Conservation (phyloP, 2,329 filamentous ascomycete genomes). For the Xylaria polymorpha region DNA sequence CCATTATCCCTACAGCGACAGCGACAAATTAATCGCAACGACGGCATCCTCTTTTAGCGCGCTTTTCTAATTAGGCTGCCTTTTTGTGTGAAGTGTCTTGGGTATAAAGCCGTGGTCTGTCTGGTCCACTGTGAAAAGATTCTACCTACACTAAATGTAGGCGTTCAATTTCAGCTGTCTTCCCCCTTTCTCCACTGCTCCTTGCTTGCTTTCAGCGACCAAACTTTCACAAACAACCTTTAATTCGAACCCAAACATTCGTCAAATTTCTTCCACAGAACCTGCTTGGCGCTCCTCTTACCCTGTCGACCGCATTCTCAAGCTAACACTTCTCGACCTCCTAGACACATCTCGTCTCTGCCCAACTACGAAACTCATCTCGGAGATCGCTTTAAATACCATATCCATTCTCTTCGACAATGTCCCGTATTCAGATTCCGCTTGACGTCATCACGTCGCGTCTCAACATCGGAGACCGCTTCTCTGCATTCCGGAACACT, state of each 20-base stretch:
- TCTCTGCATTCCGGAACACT: conserved; percentile 83
- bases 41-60: background rate
- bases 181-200: conserved; percentile 33
- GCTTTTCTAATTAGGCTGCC: conserved; percentile 1
- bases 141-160: conserved; percentile 5
- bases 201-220: background rate
- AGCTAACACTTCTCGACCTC: background rate
- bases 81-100: background rate
- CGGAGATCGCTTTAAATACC: conserved; percentile 7
- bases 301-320: conserved; percentile 2
- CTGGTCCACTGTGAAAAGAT: conserved; percentile 3
- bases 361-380: conserved; percentile 1
- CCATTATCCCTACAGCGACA: conserved; percentile 8
- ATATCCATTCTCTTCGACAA: conserved; percentile 54
- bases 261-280: background rate
- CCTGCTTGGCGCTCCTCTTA: background rate
- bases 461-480: conserved; percentile 86
- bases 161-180: conserved; percentile 20
- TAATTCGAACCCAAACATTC: conserved; percentile 10
- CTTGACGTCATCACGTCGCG: conserved; percentile 91
- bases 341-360: background rate
- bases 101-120: background rate
- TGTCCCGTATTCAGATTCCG: conserved; percentile 92
- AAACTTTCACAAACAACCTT: conserved; percentile 20
- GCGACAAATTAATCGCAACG: background rate